Conservation (phyloP, 192 early-diverging fungal species). For the Coemansia sp. region DNA sequence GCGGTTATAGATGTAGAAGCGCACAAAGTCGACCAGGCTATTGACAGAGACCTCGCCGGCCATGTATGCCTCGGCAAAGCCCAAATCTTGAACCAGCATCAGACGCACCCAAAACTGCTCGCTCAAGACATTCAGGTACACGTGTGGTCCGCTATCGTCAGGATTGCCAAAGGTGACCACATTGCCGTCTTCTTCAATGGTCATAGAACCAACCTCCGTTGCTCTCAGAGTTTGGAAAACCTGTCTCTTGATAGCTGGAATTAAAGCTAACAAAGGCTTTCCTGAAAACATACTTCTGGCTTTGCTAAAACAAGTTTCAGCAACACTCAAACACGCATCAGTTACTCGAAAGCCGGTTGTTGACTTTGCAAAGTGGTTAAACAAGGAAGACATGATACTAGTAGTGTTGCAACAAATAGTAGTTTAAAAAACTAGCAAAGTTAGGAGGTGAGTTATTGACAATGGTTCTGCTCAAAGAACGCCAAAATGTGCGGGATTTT, state of each 20-base stretch:
- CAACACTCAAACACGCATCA: slow-evolving; percentile 15
- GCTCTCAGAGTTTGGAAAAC: slow-evolving; percentile 31
- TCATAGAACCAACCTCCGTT: slow-evolving; percentile 41
- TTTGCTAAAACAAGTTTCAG: slow-evolving; percentile 19
- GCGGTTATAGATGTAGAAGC: slow-evolving; percentile 61
- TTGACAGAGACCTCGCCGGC: slow-evolving; percentile 59
- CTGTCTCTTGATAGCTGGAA: slow-evolving; percentile 26
- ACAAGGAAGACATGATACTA: slow-evolving; percentile 11
- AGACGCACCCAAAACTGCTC: slow-evolving; percentile 67
- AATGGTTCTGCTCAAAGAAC: too few species aligned
- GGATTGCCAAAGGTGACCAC: slow-evolving; percentile 48
- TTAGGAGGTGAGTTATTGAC: not conserved
- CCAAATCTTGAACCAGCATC: slow-evolving; percentile 51
- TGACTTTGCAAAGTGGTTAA: slow-evolving; percentile 4
- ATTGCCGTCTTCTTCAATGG: slow-evolving; percentile 35
- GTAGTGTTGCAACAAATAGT: not conserved
- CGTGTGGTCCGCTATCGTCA: slow-evolving; percentile 29
- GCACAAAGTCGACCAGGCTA: slow-evolving; percentile 58
- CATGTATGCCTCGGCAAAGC: slow-evolving; percentile 76
- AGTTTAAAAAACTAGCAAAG: not conserved
- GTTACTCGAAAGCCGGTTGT: slow-evolving; percentile 14
- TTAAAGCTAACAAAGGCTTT: slow-evolving; percentile 14
- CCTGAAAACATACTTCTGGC: slow-evolving; percentile 10
- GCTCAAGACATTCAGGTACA: slow-evolving; percentile 54
- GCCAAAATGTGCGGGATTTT: too few species aligned